phyloP scores from a whole-genome alignment of 345 rosid genomes.

The Abelmoschus esculentus region DNA sequence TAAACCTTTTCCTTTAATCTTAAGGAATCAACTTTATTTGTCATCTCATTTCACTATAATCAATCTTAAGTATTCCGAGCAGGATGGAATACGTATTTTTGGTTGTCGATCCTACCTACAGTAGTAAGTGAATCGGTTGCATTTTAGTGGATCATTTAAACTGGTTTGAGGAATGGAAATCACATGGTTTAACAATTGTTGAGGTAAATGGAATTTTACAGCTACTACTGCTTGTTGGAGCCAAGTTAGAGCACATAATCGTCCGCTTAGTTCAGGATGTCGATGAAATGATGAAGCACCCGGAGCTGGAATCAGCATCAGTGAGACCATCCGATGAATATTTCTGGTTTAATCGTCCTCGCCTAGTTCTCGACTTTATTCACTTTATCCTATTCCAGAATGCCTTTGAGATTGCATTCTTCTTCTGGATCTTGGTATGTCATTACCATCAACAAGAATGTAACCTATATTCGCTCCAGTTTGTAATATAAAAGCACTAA shows the following conservation, averaged over 20 bases:
- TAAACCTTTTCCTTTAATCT: constrained; percentile 2
- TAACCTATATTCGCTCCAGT: background rate
- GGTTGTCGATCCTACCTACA: constrained; percentile 80
- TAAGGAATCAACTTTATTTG: background rate
- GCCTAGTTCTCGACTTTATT: constrained; percentile 49
- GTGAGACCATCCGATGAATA: constrained; percentile 71
- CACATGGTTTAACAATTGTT: background rate
- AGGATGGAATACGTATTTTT: constrained; percentile 88
- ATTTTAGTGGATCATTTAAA: background rate
- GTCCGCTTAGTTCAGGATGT: constrained; percentile 50
- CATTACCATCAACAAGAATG: background rate
- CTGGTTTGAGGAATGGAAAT: background rate
- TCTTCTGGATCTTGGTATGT: constrained; percentile 79
- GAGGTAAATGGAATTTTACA: constrained; percentile 18
- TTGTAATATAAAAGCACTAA: background rate
- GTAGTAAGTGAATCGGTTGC: constrained; percentile 39
- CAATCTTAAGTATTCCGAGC: constrained; percentile 10
- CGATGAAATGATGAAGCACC: constrained; percentile 11
- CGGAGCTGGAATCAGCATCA: constrained; percentile 25
- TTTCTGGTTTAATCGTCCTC: constrained; percentile 67
- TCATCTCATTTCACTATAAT: background rate
- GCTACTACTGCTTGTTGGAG: constrained; percentile 77
- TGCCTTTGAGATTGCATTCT: constrained; percentile 82
- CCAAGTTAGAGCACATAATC: constrained; percentile 70
- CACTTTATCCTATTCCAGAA: constrained; percentile 85